Evolutionary conservation across 371 early-diverging fungal species (phyloP), one percentile per base, ranked within the genome.

Genomic region (Mucor ambiguus): DNA sequence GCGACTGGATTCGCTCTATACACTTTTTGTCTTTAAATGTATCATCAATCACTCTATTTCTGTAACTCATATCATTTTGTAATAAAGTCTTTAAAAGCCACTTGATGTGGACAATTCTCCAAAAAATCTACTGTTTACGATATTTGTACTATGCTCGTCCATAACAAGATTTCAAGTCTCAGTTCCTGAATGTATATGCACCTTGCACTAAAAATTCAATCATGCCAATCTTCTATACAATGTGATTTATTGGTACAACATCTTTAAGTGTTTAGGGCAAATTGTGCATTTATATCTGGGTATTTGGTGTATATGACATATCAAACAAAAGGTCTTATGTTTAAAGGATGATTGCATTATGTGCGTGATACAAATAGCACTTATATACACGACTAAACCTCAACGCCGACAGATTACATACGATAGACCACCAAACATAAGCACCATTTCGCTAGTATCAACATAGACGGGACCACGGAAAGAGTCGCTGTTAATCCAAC

Each of bases 381-480:
- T 46, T 46, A 24, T 22, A 20, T 44, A 20, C 22, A 20, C 1
- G 22, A 9, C 9, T 22, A 46, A 7, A 46, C 22, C 22, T 46
- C 10, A 46, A 46, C 46, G 46, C 24, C 54, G 54, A 14, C 26
- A 54, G 26, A 54, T 54, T 4, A 18, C 29, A 28, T 54, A 64
- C n/a, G 61, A 61, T 2, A 24, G 26, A 12, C 61, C 67, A 30
- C 33, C 54, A 37, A 41, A 60, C 18, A 61, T 41, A 6, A 66
- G 55, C 11, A 32, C 22, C 68, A 67, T 62, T 57, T 67, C 43
- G 10, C 28, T 18, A 22, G 57, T 37, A 37, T 67, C 68, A 46
- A 67, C 62, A 48, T 62, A 67, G 11, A 67, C 68, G 16, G 68
- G 54, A 11, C 18, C 5, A 6, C 29, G 56, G 26, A 67, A 56